Evolutionary conservation across 1,284 basidiomycete genomes (phyloP).

Genomic region (Melampsora allii-populina): DNA sequence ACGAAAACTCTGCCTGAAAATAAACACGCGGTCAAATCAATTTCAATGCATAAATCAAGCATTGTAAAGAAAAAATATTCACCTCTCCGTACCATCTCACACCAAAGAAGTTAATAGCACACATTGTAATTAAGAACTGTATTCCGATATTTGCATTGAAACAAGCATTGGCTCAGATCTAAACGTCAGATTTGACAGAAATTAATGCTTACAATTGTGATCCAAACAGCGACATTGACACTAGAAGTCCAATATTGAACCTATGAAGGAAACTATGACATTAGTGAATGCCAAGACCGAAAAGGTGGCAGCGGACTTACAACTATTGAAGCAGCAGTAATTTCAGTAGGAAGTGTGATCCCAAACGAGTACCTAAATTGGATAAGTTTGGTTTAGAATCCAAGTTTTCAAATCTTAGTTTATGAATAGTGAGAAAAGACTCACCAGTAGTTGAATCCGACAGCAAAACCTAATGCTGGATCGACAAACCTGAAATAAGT

Average conservation of each 20-base stretch:
- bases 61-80: not conserved
- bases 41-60: not conserved
- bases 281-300: not conserved
- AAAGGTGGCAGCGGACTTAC: slow-evolving; percentile 14
- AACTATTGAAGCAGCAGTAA: slow-evolving; percentile 39
- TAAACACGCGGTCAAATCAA: slow-evolving; percentile 24
- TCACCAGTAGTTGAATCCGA: slow-evolving; percentile 37
- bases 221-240: slow-evolving; percentile 17
- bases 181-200: not conserved
- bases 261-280: not conserved
- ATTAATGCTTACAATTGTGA: slow-evolving; percentile 3
- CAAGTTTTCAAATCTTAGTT: not conserved
- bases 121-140: slow-evolving; percentile 43
- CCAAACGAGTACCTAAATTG: slow-evolving; percentile 54
- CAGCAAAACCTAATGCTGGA: slow-evolving; percentile 35
- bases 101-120: slow-evolving; percentile 53
- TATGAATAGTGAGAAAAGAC: not conserved
- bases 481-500: slow-evolving; percentile 11
- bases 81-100: slow-evolving; percentile 65
- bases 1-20: slow-evolving; percentile 21
- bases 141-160: not conserved
- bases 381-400: not conserved
- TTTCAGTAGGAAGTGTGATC: slow-evolving; percentile 55
- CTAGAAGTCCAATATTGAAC: slow-evolving; percentile 45
- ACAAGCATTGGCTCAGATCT: not conserved